phyloP scores from a whole-genome alignment of 164 flowering plant genomes.

The Chimonanthus salicifolius region DNA sequence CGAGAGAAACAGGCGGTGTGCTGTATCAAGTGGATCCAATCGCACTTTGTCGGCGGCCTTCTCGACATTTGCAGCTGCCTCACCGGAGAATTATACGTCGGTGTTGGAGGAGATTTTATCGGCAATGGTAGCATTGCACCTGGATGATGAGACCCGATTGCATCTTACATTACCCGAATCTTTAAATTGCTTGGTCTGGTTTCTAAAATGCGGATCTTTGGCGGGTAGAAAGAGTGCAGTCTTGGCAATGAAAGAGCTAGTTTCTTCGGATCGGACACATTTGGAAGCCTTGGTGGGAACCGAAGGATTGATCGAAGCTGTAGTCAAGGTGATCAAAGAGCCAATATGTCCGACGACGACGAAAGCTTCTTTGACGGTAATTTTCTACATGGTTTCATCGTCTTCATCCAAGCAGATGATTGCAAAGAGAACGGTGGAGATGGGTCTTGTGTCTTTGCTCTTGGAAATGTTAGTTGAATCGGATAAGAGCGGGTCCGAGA shows the following conservation, averaged over 20 bases:
- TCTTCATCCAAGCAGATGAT: slow-evolving; percentile 9
- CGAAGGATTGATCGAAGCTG: slow-evolving; percentile 38
- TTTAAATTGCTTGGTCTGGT: slow-evolving; percentile 37
- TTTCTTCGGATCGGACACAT: slow-evolving; percentile 23
- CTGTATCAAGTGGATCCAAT: slow-evolving; percentile 30
- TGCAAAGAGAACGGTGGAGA: slow-evolving; percentile 23
- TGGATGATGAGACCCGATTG: slow-evolving; percentile 32
- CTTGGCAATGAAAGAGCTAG: slow-evolving; percentile 35
- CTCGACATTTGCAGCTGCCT: slow-evolving; percentile 22
- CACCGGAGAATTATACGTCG: slow-evolving; percentile 13
- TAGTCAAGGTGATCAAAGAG: slow-evolving; percentile 41
- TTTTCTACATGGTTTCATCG: slow-evolving; percentile 39
- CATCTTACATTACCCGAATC: slow-evolving; percentile 33
- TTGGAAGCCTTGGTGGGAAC: slow-evolving; percentile 17
- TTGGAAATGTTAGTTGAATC: slow-evolving; percentile 53
- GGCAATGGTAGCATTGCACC: slow-evolving; percentile 25
- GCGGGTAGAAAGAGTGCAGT: slow-evolving; percentile 42
- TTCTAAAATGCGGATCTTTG: slow-evolving; percentile 37
- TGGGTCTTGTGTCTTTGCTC: slow-evolving; percentile 45
- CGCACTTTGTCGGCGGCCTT: slow-evolving; percentile 35
- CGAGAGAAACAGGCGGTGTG: slow-evolving; percentile 48
- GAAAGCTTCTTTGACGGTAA: slow-evolving; percentile 43
- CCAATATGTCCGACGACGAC: slow-evolving; percentile 56
- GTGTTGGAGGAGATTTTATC: slow-evolving; percentile 44
- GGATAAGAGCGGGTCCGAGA: slow-evolving; percentile 58